Base-by-base conservation (phyloP, 116 monocot species). In the Cymodocea nodosa region DNA sequence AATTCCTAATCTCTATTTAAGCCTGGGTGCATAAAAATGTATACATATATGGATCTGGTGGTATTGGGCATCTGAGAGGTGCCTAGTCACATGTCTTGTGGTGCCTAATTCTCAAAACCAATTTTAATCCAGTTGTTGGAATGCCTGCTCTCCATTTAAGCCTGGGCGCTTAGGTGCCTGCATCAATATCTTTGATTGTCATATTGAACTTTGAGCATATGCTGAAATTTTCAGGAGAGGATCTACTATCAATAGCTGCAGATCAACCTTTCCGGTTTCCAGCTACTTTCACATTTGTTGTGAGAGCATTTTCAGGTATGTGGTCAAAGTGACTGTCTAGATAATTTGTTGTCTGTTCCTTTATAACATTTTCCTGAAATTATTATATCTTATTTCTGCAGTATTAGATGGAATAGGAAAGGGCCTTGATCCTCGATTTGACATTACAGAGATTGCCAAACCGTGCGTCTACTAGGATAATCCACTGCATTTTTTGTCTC, bases 231-330 rank as follows among this genome's bases (percentile, higher is more conserved):
- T 35, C 81, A 97, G 97, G 97, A 57, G 97, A 97, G 74, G 97
- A 97, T 86, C 85, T 97, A 66, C 69, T 97, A 67, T 73, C 97
- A 68, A 91, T 97, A 77, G 88, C 97, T 70, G 77, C 97, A 60
- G 97, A 97, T 80, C 97, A 97, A 76, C 97, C 97, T 54, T 97
- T 97, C 59, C 85, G 97, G 16, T 97, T 97, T 75, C 97, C 97
- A 24, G 97, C 97, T 14, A 97, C 97, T 63, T 97, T 97, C 75
- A 97, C 97, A 56, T 97, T 97, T 86, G 97, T 97, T 73, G 97
- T 97, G 23, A 85, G 97, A 73, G 91, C 97, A 72, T 97, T 97
- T 86, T 91, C 97, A 80, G 97, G 97, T 97, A 35, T 71, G 40
- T 52, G 13, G 23, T 54, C 22, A 20, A 23, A n/a, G 20, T 39